These are phyloP conservation scores for Talaromyces rugulosus DNA, from an alignment of 2,329 filamentous ascomycete genomes.

Conservation along the genomic window DNA sequence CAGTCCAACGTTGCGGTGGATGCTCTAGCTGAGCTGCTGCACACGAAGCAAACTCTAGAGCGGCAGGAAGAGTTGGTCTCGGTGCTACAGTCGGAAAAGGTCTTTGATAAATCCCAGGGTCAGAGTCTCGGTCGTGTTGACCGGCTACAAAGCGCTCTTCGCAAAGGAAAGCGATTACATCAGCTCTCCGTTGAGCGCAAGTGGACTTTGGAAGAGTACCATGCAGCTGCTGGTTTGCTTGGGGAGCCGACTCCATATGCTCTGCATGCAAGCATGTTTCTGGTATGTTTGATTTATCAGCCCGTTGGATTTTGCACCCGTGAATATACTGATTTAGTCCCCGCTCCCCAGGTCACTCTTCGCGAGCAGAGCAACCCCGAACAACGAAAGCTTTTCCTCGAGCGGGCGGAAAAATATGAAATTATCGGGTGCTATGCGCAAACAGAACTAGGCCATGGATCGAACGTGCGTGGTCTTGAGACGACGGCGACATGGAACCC, in stretches of 20 bases:
- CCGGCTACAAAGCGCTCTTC: slow-evolving; percentile 65
- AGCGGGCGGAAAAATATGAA: slow-evolving; percentile 64
- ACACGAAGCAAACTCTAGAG: slow-evolving; percentile 61
- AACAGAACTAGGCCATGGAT: slow-evolving; percentile 75
- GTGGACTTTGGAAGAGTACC: slow-evolving; percentile 63
- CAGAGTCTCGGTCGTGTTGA: slow-evolving; percentile 69
- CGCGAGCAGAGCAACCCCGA: slow-evolving; percentile 61
- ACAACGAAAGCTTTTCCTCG: slow-evolving; percentile 69
- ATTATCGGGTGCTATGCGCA: slow-evolving; percentile 77
- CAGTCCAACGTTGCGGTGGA: slow-evolving; percentile 64
- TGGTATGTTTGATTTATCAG: slow-evolving; percentile 41
- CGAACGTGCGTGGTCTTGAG: slow-evolving; percentile 69
- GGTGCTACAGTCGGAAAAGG: slow-evolving; percentile 62
- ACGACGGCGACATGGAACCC: slow-evolving; percentile 71
- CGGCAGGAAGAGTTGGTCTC: slow-evolving; percentile 58
- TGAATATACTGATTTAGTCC: background rate
- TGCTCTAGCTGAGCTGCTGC: slow-evolving; percentile 64
- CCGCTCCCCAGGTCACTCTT: slow-evolving; percentile 24
- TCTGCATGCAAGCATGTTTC: slow-evolving; percentile 67
- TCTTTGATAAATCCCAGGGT: slow-evolving; percentile 76
- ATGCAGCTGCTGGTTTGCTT: slow-evolving; percentile 63
- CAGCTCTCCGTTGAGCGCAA: slow-evolving; percentile 63
- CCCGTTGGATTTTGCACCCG: background rate
- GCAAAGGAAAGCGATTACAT: slow-evolving; percentile 65
- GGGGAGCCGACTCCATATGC: slow-evolving; percentile 71